Base-by-base conservation (phyloP, 2,329 filamentous ascomycete species). In the Venturia asperata region DNA sequence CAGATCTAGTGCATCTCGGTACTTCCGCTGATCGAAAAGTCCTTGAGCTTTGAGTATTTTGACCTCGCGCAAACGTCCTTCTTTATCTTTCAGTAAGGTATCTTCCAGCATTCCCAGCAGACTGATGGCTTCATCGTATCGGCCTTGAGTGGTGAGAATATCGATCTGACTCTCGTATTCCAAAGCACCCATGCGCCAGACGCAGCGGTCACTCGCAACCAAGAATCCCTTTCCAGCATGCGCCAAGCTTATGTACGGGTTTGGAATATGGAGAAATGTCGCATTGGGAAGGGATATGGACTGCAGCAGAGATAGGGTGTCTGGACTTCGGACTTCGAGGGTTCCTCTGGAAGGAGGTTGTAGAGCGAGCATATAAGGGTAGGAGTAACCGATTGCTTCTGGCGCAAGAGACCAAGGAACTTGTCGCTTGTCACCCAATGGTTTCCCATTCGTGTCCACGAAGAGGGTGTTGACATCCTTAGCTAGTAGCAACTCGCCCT, bases 401-500 rank as follows among this genome's bases (percentile, higher is more conserved):
- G 94, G 95, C 1, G 93, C 91, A 42, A 85, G 81, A 52, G 87
- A 85, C 94, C 94, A 99, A 1, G 92, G 92, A n/a, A 99, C 87
- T 74, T 97, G 92, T 65, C 89, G 83, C 75, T 90, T 91, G 56
- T 92, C 88, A 34, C 13, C 15, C 42, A 95, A 74, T 0, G 92
- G 83, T 69, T 91, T 92, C 5, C 92, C 94, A 41, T 91, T 83
- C 13, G 88, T 85, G 66, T 94, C 88, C 69, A 96, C 89, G 74
- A 99, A 99, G 63, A 97, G 79, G 1, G 92, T 96, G 74, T 97
- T 96, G 71, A 97, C 91, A 70, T 99, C 94, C 75, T 96, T 96
- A n/a, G 93, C 91, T n/a, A 99, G 82, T 66, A 99, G 78, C 74
- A 97, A 85, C 76, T 97, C 85, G 5, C 90, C 90, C 68, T 95